Evolutionary conservation across 2,329 filamentous ascomycete genomes (phyloP), one percentile per base, ranked within the genome.

Genomic region (Thelonectria discophora): DNA sequence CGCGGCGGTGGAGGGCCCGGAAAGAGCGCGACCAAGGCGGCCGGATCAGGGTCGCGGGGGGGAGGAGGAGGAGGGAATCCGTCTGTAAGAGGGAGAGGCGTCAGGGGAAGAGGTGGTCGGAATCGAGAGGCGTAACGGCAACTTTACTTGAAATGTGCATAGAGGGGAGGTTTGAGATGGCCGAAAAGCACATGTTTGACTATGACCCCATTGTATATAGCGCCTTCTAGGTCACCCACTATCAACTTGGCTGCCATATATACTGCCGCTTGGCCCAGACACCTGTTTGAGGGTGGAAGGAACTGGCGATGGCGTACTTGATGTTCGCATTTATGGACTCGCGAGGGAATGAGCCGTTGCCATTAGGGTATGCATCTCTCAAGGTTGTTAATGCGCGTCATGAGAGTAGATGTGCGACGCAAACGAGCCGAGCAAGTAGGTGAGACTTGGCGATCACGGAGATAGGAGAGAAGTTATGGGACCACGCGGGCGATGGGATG

Each of bases 41-140:
- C 55, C 45, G 65, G 64, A 48, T 56, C 59, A 56, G 58, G 61
- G 24, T 61, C 68, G 42, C 65, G 68, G 58, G 65, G 64, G 54
- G 66, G 66, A 37, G 58, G 68, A 56, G 65, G 64, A 55, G 66
- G 66, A 37, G 58, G 65, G 18, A 58, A 45, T 17, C 3, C 47
- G 21, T 37, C 58, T 54, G 62, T 62, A 12, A 62, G 69, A 60
- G 70, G 68, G 32, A 70, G 59, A 64, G 66, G 69, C 45, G 58
- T 52, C 13, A 71, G 62, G 60, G 63, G 62, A 50, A 65, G 70
- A 62, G 70, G 70, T 32, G 63, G 60, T 18, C 65, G 69, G 45
- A 10, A 65, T 12, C 53, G 46, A 47, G 46, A 60, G 18, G 37
- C 20, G 10, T 60, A 47, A 21, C 49, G 47, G 32, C 55, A 50